Base-by-base conservation (phyloP, 257 asterid genomes). In the Solanum chilense region DNA sequence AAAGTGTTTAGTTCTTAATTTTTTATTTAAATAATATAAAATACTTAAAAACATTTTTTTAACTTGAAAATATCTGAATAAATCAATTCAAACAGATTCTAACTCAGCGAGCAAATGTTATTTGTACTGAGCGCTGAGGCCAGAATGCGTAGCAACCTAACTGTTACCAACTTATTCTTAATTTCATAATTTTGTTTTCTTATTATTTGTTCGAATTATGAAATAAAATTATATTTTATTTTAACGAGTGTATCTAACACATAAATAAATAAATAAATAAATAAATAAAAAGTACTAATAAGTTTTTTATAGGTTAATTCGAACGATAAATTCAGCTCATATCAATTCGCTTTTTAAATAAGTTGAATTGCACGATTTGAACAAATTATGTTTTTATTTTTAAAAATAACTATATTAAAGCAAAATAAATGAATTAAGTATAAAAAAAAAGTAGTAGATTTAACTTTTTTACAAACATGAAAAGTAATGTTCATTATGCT, bases 311-410 rank as follows among this genome's bases (percentile, higher is more conserved):
- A 4, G 1, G 8, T 64, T 25, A 64, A n/a, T n/a, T 5, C 12
- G 8, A 10, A 7, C 2, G 6, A 5, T 16, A n/a, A n/a, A 64
- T 25, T 64, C 25, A n/a, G 9, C 35, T 64, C 35, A n/a, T n/a
- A 64, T 25, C 35, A n/a, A 5, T 64, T 64, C 4, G 6, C 25
- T 13, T 64, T 64, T 64, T 12, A 64, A 15, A 64, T 64, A n/a
- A 12, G 18, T 64, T 11, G 18, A n/a, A 64, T 64, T 25, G 9
- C 3, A 12, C 4, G 18, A 12, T n/a, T 64, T 64, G 9, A 25
- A 25, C 13, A 4, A 10, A 1, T 12, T 7, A 64, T 25, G 3
- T 13, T 66, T 27, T 7, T 0, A 25, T 13, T 12, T 1, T 1
- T 5, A 35, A 33, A 6, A 37, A 37, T 37, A 37, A 37, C 39